Base-by-base conservation (phyloP, 2,329 filamentous ascomycete genomes). In the Fusarium musae region DNA sequence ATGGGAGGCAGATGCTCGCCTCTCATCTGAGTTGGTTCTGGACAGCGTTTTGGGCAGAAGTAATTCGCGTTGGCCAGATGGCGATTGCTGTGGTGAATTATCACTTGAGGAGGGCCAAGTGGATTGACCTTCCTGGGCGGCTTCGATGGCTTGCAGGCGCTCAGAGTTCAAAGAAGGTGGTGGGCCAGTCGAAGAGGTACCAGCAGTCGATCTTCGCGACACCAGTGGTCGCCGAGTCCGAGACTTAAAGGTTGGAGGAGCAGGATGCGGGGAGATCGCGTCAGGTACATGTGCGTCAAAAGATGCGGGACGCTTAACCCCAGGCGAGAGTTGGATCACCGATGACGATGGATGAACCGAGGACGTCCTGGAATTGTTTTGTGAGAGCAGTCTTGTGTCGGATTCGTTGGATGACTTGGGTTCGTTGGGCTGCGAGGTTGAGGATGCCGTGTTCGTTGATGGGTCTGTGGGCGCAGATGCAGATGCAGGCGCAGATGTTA, bases 1-100 rank as follows among this genome's bases (percentile, higher is more conserved):
- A 78, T 79, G 83, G 67, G 73, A 80, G 78, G 79, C 77, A 77
- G 79, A 79, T 60, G 77, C 75, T 70, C 84, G 84, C 78, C 82
- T 85, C 66, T 88, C 88, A 85, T 89, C 85, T 63, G 86, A 78
- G 49, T 81, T 84, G 40, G 79, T 76, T 64, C 74, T 76, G 46
- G 80, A 78, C 36, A 85, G 74, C 23, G 84, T 78, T 75, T 86
- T 87, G 72, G 85, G 84, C 59, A 85, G 78, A 57, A 86, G 77
- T 63, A 87, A 79, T 74, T 87, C 86, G 59, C 85, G 84, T 77
- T 86, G 86, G 62, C 83, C 85, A n/a, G 74, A 71, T 39, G 76
- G 75, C 37, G 75, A 77, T 49, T 69, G 69, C 69, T 77, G 60
- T 23, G 74, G 64, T 59, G 76, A 66, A 23, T 62, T 69, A 44